Conservation (phyloP, 129 eudicot genomes). For the Arctium minus region DNA sequence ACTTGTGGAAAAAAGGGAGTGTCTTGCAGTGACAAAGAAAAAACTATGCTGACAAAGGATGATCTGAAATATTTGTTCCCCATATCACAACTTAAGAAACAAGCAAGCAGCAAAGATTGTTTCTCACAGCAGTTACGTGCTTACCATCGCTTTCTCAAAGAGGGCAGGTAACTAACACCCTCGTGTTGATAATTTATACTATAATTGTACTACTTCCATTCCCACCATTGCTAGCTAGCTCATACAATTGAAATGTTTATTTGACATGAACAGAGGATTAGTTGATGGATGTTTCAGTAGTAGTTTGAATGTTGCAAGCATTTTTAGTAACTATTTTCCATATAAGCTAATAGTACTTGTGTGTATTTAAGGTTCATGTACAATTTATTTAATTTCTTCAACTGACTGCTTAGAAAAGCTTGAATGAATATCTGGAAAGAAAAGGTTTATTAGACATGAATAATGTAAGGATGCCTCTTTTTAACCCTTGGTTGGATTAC, state of each 20-base stretch:
- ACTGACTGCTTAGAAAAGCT: slow-evolving; percentile 78
- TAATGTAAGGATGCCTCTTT: slow-evolving; percentile 52
- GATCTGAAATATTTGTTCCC: slow-evolving; percentile 30
- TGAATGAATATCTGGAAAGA: slow-evolving; percentile 73
- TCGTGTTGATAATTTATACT: slow-evolving; percentile 3
- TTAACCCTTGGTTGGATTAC: not conserved
- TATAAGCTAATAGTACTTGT: slow-evolving; percentile 2
- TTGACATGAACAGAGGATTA: slow-evolving; percentile 4
- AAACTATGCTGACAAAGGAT: slow-evolving; percentile 26
- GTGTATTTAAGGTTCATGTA: not conserved
- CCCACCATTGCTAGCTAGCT: not conserved
- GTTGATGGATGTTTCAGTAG: not conserved
- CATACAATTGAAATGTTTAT: not conserved
- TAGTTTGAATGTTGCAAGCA: not conserved
- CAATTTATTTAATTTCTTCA: slow-evolving; percentile 24
- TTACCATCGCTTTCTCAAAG: slow-evolving; percentile 65
- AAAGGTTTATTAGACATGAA: slow-evolving; percentile 80
- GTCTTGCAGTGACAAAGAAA: slow-evolving; percentile 32
- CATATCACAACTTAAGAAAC: slow-evolving; percentile 14
- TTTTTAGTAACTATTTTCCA: not conserved
- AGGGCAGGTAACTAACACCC: slow-evolving; percentile 74
- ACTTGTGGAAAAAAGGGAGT: slow-evolving; percentile 31
- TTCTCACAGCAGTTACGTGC: slow-evolving; percentile 53
- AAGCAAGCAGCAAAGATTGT: slow-evolving; percentile 26
- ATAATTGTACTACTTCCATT: not conserved